These are phyloP conservation scores for Nicotiana knightiana DNA, from an alignment of 257 asterid genomes.

Conservation along the genomic window DNA sequence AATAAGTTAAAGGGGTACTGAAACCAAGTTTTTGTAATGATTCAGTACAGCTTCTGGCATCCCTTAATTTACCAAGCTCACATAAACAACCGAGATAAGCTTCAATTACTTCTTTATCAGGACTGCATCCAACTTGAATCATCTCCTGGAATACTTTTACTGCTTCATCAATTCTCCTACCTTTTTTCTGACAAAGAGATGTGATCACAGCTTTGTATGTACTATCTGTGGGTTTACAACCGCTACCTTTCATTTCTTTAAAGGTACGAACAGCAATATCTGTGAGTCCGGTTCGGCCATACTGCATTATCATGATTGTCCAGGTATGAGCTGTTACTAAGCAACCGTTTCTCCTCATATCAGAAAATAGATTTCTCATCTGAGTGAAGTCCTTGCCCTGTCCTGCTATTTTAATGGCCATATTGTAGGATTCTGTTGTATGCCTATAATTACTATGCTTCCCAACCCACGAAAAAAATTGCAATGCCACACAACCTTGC, in stretches of 20 bases:
- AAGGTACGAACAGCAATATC: conserved; percentile 56
- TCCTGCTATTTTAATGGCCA: conserved; percentile 79
- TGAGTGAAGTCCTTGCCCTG: conserved; percentile 70
- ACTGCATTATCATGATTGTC: conserved; percentile 87
- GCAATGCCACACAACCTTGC: conserved; percentile 41
- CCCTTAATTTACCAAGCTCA: conserved; percentile 47
- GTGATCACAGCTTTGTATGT: conserved; percentile 50
- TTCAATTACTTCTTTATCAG: conserved; percentile 66
- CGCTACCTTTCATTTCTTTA: conserved; percentile 60
- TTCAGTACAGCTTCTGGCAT: conserved; percentile 53
- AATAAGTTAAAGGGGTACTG: conserved; percentile 49
- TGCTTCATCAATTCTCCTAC: conserved; percentile 71
- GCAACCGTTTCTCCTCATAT: conserved; percentile 65
- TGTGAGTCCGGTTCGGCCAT: conserved; percentile 76
- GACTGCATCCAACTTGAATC: conserved; percentile 36
- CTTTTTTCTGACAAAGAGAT: conserved; percentile 66
- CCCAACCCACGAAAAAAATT: conserved; percentile 76
- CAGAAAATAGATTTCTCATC: conserved; percentile 67
- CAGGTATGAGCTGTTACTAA: conserved; percentile 67
- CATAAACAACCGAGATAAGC: conserved; percentile 59
- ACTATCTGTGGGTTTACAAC: conserved; percentile 48
- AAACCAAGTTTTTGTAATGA: conserved; percentile 50
- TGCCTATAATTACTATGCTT: conserved; percentile 48
- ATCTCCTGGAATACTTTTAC: conserved; percentile 53
- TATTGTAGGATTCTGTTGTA: conserved; percentile 50